Base-by-base conservation (phyloP, 208 protist species). In the Vickermania spadyakhi region DNA sequence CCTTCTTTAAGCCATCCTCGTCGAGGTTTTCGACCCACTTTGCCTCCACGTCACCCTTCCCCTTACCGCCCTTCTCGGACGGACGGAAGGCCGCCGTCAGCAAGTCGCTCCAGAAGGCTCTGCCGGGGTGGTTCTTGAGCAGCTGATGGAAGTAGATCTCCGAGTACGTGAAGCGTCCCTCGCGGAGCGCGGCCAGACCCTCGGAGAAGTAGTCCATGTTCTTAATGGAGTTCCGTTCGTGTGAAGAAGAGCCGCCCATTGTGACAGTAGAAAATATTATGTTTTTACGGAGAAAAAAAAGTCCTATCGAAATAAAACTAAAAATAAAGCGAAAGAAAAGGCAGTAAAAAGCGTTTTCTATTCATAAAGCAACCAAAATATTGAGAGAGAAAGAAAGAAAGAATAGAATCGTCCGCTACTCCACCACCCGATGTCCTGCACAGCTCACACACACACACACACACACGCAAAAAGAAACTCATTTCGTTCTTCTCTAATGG, bases 141-240 rank as follows among this genome's bases (percentile, higher is more conserved):
- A 27, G 21, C 13, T 55, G 51, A 7, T 55, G 51, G 25, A 55
- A 55, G 25, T 55, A 55, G 26, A 55, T 55, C 13, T 55, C 51
- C 25, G 51, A 18, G 51, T 55, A 55, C n/a, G 51, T 55, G 51
- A 55, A 55, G 21, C 51, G 51, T 11, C 51, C 51, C 13, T 18
- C 51, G 21, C 25, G 21, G 11, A 55, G 51, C 11, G 51, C 51
- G 25, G 21, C 26, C 11, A 55, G 25, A 28, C 51, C 51, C 51
- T 55, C 21, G 11, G 21, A 7, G 26, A 28, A 55, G 21, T 55
- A 18, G 51, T 18, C 21, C 7, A 27, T 18, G 21, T 55, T 55
- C 21, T 22, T 18, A n/a, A n/a, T n/a, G 11, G 51, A 11, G 7
- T 5, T 18, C 21, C 7, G n/a, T 7, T 55, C 21, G 11, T 27